phyloP scores from a whole-genome alignment of 139 green algal genomes.

The Mesotaenium endlicherianum region DNA sequence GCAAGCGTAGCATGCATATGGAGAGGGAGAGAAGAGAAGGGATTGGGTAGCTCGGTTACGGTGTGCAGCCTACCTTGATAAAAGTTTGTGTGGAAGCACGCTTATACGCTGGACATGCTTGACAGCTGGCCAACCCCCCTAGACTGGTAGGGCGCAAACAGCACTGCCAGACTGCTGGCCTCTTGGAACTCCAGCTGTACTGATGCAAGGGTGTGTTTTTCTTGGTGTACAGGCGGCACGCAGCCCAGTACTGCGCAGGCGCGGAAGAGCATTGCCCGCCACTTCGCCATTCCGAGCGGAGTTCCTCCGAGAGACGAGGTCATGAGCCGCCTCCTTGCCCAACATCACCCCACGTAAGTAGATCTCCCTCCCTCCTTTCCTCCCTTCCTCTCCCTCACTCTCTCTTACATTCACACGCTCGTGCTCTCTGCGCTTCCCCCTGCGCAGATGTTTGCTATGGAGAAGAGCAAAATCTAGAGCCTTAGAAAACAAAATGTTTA shows the following conservation, averaged over 20 bases:
- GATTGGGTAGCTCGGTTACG: too few relatives aligned
- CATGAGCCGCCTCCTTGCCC: neutral
- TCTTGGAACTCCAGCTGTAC: neutral
- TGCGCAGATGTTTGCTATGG: neutral
- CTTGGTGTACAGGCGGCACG: neutral
- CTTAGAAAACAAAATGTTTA: neutral
- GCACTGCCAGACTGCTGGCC: neutral
- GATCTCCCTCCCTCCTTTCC: neutral
- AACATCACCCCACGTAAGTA: conserved; percentile 18
- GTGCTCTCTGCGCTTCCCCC: neutral
- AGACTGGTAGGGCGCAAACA: neutral
- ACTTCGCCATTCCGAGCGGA: conserved; percentile 7
- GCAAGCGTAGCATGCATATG: too few relatives aligned
- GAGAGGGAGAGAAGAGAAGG: too few relatives aligned
- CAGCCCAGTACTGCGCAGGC: neutral
- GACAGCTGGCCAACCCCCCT: neutral
- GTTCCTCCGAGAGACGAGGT: conserved; percentile 15
- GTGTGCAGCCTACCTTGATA: too few relatives aligned
- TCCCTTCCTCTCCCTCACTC: neutral
- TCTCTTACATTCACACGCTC: neutral
- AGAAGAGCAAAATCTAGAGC: too few relatives aligned
- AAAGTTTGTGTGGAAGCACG: too few relatives aligned
- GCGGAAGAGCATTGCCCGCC: neutral
- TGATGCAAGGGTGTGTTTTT: neutral
- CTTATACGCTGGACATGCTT: too few relatives aligned